Percentiles rank a stretch among this genome's conserved stretches.
phyloP scores from a whole-genome alignment of 495 filamentous ascomycete species.

The Elasticomyces elasticus region DNA sequence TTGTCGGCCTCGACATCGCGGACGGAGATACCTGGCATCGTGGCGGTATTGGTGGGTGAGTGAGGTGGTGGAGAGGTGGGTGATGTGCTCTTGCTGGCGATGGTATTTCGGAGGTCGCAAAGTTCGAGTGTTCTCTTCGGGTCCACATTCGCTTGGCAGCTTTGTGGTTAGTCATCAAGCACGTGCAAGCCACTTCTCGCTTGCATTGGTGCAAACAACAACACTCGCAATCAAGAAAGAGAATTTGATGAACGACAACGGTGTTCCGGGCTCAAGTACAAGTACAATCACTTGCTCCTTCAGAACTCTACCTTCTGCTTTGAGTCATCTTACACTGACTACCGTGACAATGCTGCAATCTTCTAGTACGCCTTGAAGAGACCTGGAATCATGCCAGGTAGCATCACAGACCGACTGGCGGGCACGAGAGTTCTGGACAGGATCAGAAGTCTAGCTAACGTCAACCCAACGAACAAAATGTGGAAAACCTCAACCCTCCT shows the following conservation, averaged over 20 bases:
- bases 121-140: neutral
- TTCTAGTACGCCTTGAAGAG: no score
- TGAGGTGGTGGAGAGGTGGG: neutral
- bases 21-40: constrained; percentile 31
- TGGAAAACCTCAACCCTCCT: neutral
- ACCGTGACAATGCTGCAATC: no score
- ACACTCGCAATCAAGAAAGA: no score
- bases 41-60: constrained; percentile 19
- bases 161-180: no score
- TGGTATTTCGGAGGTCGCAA: neutral
- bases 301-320: no score
- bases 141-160: no score
- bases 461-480: neutral
- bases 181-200: no score
- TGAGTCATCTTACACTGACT: no score
- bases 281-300: no score
- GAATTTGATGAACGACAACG: no score
- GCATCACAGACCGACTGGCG: neutral
- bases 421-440: neutral
- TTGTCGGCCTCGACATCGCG: constrained; percentile 62
- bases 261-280: no score
- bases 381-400: neutral
- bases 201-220: no score
- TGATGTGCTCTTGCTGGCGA: constrained; percentile 7
- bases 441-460: neutral